Evolutionary conservation across 2,329 filamentous ascomycete genomes (phyloP).

Genomic region (Ploettnerulaceae sp.): DNA sequence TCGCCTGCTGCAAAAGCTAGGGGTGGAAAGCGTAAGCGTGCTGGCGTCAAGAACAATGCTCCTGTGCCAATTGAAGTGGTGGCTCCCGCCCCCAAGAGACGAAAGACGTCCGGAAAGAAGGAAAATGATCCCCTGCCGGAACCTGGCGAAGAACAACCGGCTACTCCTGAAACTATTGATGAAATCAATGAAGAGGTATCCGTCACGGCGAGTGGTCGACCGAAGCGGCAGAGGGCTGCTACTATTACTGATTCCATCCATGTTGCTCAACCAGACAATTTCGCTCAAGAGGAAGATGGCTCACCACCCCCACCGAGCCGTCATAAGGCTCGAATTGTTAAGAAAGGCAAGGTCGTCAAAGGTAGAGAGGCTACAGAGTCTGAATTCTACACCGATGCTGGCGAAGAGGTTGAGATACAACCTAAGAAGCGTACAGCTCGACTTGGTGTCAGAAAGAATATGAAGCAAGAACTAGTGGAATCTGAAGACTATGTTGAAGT

Average conservation of each 20-base stretch:
- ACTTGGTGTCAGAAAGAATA: background rate
- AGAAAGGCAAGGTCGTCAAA: conserved; percentile 12
- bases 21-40: conserved; percentile 14
- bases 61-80: background rate
- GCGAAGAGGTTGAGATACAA: conserved; percentile 20
- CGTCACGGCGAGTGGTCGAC: conserved; percentile 9
- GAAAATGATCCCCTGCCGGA: conserved; percentile 1
- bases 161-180: conserved; percentile 1
- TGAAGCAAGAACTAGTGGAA: background rate
- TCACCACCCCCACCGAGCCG: conserved; percentile 7
- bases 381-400: conserved; percentile 8
- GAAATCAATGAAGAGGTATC: conserved; percentile 8
- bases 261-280: conserved; percentile 1
- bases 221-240: conserved; percentile 13
- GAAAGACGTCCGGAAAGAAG: conserved; percentile 13
- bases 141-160: background rate
- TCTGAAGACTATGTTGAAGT: background rate
- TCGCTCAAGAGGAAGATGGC: conserved; percentile 3
- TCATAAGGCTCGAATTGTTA: conserved; percentile 6
- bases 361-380: conserved; percentile 11
- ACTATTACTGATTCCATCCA: conserved; percentile 8
- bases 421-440: conserved; percentile 11
- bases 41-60: background rate
- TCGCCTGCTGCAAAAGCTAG: background rate
- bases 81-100: conserved; percentile 8